Base-by-base conservation (phyloP, 1,139 yeast genomes). In the Candida pseudoviswanathii region DNA sequence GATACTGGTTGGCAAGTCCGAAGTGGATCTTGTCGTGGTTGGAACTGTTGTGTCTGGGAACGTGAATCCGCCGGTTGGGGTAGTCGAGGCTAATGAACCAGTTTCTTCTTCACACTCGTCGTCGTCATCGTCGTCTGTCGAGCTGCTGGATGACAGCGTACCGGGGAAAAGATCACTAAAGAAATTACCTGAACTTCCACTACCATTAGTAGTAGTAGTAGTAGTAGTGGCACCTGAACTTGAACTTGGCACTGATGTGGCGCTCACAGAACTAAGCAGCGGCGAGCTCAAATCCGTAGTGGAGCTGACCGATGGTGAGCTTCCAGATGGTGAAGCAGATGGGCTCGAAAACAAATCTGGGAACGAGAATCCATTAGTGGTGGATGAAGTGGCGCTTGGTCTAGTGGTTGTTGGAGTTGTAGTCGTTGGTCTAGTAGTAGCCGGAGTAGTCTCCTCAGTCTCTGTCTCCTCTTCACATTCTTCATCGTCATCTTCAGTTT, bases 31-130 rank as follows among this genome's bases (percentile, higher is more conserved):
- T 21, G 27, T 26, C 11, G 33, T n/a, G 39, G 22, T 43, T 47
- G 38, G 26, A 24, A 22, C 8, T 36, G 21, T 42, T 24, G 21
- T 24, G 11, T 8, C 11, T 25, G 41, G 34, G 43, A 10, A 10
- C n/a, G 33, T 22, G n/a, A 29, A 26, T 30, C 42, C 42, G 6
- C 31, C 31, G 10, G 55, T 32, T 30, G 57, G 47, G 29, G 50
- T 37, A 37, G 11, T 45, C 40, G 53, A 45, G 47, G 51, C 48
- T 48, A 45, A 43, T 25, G 47, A 33, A 40, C 45, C 39, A 10
- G 45, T 34, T 39, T 51, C 33, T 38, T 48, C 53, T 47, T 50
- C 53, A 45, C 53, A 50, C 41, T 47, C 56, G 21, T 40, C 48
- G 31, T 45, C 51, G 32, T 50, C 55, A n/a, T 48, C 53, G 32